A percentile compares a stretch with the other conserved stretches of the same genome.
Conservation (phyloP, 257 asterid species). For the Lycium ferocissimum region DNA sequence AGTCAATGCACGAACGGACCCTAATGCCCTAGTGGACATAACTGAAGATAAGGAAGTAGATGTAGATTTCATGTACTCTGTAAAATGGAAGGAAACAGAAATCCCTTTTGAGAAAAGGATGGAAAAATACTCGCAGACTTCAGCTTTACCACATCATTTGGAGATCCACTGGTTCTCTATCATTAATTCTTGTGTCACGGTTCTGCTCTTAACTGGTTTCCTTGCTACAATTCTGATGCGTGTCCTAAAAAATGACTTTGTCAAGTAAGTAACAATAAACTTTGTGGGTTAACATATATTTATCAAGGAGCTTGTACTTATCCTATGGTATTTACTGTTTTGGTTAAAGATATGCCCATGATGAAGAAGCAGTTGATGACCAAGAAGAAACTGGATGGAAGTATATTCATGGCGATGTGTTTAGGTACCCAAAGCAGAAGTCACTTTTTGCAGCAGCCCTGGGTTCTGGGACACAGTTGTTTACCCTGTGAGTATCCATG, state of each 20-base stretch:
- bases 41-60: slow-evolving; percentile 46
- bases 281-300: neutral
- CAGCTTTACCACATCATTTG: slow-evolving; percentile 44
- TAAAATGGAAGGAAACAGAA: slow-evolving; percentile 44
- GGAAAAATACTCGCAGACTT: slow-evolving; percentile 45
- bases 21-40: slow-evolving; percentile 38
- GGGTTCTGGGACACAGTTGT: slow-evolving; percentile 46
- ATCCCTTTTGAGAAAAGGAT: slow-evolving; percentile 46
- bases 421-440: slow-evolving; percentile 42
- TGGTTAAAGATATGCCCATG: slow-evolving; percentile 44
- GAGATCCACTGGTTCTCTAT: slow-evolving; percentile 50
- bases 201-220: slow-evolving; percentile 44
- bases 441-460: slow-evolving; percentile 45
- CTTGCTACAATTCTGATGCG: slow-evolving; percentile 44
- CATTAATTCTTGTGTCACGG: slow-evolving; percentile 46
- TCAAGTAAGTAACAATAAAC: slow-evolving; percentile 33
- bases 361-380: slow-evolving; percentile 45
- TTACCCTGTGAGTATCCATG: slow-evolving; percentile 39
- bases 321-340: neutral
- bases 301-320: neutral
- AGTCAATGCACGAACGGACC: slow-evolving; percentile 37
- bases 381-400: slow-evolving; percentile 52
- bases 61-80: slow-evolving; percentile 44
- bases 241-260: slow-evolving; percentile 46
- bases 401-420: slow-evolving; percentile 47